Evolutionary conservation across 2,329 filamentous ascomycete genomes (phyloP), one percentile per base, ranked within the genome.

Genomic region (Colletotrichum nymphaeae): DNA sequence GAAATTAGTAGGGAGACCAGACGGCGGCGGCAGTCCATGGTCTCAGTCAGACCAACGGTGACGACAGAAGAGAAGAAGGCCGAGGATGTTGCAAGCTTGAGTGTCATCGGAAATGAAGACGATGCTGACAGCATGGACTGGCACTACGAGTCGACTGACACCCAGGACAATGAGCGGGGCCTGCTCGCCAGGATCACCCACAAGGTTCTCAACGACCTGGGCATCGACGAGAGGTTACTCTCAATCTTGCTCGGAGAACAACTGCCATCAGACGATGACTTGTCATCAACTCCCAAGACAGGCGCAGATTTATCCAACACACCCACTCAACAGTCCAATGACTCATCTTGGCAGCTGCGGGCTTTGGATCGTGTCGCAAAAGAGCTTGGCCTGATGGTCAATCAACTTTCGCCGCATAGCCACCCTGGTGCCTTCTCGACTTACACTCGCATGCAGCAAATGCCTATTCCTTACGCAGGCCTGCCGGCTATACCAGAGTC

Each of bases 391-490:
- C 85, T 94, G 37, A 86, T 98, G 16, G 93, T 98, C 30, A 91
- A 94, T 79, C 94, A 95, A 75, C 86, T 98, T 49, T 49, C 42
- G 60, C 94, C 94, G 32, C 80, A 84, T 12, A 93, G 94, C 73
- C 93, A 98, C 75, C 95, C 96, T 0, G 94, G 95, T 1, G 95
- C 96, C 1, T 98, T 98, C 81, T 93, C 92, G 16, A 94, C 94
- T 0, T 98, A 97, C 80, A 86, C 90, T 26, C 89, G 89, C 69
- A 85, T 93, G 63, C 89, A 93, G 77, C 86, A 92, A 76, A 88
- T 87, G 79, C 85, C 91, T 1, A 87, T 94, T 19, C 92, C 94
- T 5, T 97, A 97, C 80, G 94, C 94, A 24, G 95, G 94, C 6
- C 88, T 97, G 58, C 90, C 93, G 5, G 87, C 91, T 62, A 90